Evolutionary conservation across 1,139 yeast genomes (phyloP).

Genomic region (Geotrichum bryndzae): DNA sequence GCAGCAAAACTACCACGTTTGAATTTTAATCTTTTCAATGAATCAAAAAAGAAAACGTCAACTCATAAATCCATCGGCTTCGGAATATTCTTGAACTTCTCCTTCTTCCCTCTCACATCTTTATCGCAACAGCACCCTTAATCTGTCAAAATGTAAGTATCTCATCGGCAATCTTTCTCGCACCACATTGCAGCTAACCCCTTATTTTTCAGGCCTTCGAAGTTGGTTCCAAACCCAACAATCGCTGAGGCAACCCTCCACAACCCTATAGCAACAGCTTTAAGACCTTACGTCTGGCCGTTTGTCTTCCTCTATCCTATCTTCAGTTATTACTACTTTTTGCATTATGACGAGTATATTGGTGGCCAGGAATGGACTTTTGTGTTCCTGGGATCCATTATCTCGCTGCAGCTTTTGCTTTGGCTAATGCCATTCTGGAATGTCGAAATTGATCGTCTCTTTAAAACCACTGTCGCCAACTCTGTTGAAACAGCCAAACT

Average conservation of each 20-base stretch:
- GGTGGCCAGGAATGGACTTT: slow-evolving; percentile 79
- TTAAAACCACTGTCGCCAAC: slow-evolving; percentile 54
- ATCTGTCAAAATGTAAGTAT: background rate
- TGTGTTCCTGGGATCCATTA: slow-evolving; percentile 32
- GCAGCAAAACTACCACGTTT: background rate
- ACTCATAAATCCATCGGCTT: background rate
- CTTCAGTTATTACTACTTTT: slow-evolving; percentile 58
- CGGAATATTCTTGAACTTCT: background rate
- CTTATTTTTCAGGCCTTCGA: slow-evolving; percentile 12
- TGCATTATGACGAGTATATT: slow-evolving; percentile 73
- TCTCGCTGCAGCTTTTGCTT: slow-evolving; percentile 67
- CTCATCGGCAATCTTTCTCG: background rate
- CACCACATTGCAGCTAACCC: background rate
- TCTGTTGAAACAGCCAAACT: slow-evolving; percentile 58
- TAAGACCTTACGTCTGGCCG: slow-evolving; percentile 82
- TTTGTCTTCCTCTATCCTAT: slow-evolving; percentile 73
- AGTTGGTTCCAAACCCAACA: slow-evolving; percentile 45
- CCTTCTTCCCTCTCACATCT: background rate
- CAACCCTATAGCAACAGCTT: slow-evolving; percentile 54
- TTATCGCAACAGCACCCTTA: background rate
- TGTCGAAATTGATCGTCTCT: slow-evolving; percentile 59
- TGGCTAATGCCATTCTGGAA: slow-evolving; percentile 97
- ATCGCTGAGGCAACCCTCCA: slow-evolving; percentile 64
- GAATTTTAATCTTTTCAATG: background rate
- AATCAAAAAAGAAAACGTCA: background rate